Base-by-base conservation (phyloP, 352 stramenopile species). In the Thraustochytrium striatum region DNA sequence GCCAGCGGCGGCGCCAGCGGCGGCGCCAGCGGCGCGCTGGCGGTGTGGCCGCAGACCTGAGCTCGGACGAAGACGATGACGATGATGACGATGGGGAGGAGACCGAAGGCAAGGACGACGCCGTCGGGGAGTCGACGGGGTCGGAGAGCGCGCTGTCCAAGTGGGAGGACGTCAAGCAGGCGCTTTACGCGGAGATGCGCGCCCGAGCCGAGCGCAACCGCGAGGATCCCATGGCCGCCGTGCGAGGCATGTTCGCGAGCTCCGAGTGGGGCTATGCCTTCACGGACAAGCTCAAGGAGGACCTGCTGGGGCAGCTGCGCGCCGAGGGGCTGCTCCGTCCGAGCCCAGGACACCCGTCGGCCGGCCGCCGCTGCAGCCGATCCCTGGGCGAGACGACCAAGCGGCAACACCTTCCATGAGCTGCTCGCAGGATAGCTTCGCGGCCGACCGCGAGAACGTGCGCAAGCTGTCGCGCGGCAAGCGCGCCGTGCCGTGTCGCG, bases 371-470 rank as follows among this genome's bases (percentile, higher is more conserved):
- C 50, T 75, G 9, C n/a, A n/a, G 35, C 44, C 5, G 65, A 61
- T 30, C 52, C 30, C 8, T n/a, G 5, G 21, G 11, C 32, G 32
- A 62, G 28, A 5, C 25, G 32, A 1, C 8, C 65, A 28, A 39
- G 19, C 13, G 9, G 35, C 28, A 21, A 16, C 33, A 28, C n/a
- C 33, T 21, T 16, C 8, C n/a, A 19, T 62, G 44, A 16, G n/a
- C 11, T 61, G 65, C 30, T 70, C 59, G 19, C 59, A 70, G 50
- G 52, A 75, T 32, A 75, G 65, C 50, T 75, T 75, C 50, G 25
- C 25, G 30, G 52, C 30, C 21, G 65, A 75, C 19, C 65, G 39
- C 32, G 65, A 75, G 65, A 75, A 75, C 65, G 43, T 75, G 33
- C 19, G 28, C 0, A 75, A 75, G 50, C 9, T 75, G 3, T 75